These are phyloP conservation scores for Colletotrichum camelliae DNA, from an alignment of 2,329 filamentous ascomycete genomes.

Conservation along the genomic window DNA sequence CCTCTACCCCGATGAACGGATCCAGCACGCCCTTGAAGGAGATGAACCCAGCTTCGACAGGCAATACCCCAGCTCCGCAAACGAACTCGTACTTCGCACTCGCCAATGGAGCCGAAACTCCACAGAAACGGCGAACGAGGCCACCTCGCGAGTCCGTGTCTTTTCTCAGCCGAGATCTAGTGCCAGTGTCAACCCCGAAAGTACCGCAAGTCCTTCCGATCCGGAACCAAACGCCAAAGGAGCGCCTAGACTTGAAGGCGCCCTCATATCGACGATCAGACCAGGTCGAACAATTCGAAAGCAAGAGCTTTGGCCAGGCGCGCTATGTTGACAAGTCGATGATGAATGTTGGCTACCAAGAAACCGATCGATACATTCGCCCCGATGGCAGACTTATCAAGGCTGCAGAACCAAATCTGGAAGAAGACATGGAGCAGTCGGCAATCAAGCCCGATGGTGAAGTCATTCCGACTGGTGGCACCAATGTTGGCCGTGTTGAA, in stretches of 20 bases:
- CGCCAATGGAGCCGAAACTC: constrained; percentile 38
- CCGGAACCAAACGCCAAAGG: constrained; percentile 79
- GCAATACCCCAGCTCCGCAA: constrained; percentile 47
- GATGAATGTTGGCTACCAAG: constrained; percentile 95
- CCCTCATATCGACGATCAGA: constrained; percentile 79
- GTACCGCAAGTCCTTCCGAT: constrained; percentile 75
- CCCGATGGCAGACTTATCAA: constrained; percentile 76
- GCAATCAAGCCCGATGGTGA: constrained; percentile 63
- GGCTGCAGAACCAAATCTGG: constrained; percentile 61
- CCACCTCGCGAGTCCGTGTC: constrained; percentile 56
- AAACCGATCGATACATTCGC: constrained; percentile 86
- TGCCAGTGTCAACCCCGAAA: constrained; percentile 52
- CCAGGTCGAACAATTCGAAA: constrained; percentile 81
- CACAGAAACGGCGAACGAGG: constrained; percentile 49
- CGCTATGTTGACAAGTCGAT: constrained; percentile 96
- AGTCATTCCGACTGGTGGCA: constrained; percentile 47
- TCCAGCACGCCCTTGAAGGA: constrained; percentile 53
- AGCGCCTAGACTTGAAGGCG: constrained; percentile 78
- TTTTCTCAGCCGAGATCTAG: constrained; percentile 56
- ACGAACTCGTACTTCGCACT: constrained; percentile 35
- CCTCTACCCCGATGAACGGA: constrained; percentile 46
- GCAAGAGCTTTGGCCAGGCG: constrained; percentile 82
- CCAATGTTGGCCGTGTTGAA: constrained; percentile 80
- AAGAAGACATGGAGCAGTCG: constrained; percentile 61
- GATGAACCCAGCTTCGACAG: constrained; percentile 45